phyloP scores from a whole-genome alignment of 2,329 filamentous ascomycete species.

The Pyricularia grisea region DNA sequence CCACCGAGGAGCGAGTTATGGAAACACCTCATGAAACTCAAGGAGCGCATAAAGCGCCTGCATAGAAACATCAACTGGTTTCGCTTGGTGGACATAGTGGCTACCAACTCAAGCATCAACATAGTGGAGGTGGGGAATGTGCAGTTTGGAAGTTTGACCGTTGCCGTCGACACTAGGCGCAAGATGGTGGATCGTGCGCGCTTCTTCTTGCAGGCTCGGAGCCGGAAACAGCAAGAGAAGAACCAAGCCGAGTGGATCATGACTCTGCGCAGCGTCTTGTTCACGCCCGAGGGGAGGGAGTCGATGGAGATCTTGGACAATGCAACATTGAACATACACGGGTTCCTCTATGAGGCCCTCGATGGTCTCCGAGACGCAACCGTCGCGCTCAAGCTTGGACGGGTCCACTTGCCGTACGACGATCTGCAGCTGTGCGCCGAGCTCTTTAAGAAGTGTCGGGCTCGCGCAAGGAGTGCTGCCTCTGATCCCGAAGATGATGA shows the following conservation, averaged over 20 bases:
- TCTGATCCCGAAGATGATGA: slow-evolving; percentile 26
- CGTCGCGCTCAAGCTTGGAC: slow-evolving; percentile 81
- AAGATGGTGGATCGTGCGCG: slow-evolving; percentile 88
- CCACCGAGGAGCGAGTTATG: slow-evolving; percentile 61
- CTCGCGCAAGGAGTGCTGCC: slow-evolving; percentile 21
- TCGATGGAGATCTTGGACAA: slow-evolving; percentile 84
- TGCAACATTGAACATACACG: slow-evolving; percentile 81
- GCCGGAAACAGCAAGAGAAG: slow-evolving; percentile 43
- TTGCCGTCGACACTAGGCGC: slow-evolving; percentile 82
- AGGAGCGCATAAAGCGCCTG: slow-evolving; percentile 77
- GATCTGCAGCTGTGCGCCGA: slow-evolving; percentile 60
- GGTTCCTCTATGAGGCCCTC: slow-evolving; percentile 73
- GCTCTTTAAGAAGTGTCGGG: slow-evolving; percentile 40
- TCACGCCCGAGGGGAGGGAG: slow-evolving; percentile 76
- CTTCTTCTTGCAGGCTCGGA: slow-evolving; percentile 72
- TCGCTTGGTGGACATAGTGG: slow-evolving; percentile 79
- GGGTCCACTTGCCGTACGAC: slow-evolving; percentile 84
- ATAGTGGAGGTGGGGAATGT: slow-evolving; percentile 75
- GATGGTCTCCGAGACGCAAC: slow-evolving; percentile 86
- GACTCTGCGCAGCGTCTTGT: slow-evolving; percentile 74
- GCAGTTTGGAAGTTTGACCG: slow-evolving; percentile 73
- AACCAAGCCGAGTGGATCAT: slow-evolving; percentile 92
- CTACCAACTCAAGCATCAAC: slow-evolving; percentile 67
- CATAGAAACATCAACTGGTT: slow-evolving; percentile 86
- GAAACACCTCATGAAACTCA: slow-evolving; percentile 67